Evolutionary conservation across 2,329 filamentous ascomycete species (phyloP), one percentile per base, ranked within the genome.

Genomic region (Colletotrichum trifolii): DNA sequence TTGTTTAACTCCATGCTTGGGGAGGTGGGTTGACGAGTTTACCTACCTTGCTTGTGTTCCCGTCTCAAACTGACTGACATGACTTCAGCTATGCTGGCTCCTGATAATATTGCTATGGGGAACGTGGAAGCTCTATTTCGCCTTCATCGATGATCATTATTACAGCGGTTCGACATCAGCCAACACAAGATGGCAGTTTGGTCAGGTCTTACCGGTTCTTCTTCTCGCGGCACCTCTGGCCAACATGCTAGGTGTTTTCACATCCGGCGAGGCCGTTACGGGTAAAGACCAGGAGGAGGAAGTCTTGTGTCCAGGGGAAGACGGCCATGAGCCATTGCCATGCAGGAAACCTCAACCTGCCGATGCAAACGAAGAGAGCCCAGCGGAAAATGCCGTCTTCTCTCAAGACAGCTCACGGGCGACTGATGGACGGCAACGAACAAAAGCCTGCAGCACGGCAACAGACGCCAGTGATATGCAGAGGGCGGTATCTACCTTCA

Each of bases 1-100:
- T 9, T 58, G 12, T 43, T 50, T 8, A 43, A 58, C 33, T 58
- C 55, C 2, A 33, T 58, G 46, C 13, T 58, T 3, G 38, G 25
- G 43, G 46, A 50, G 25, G 55, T 58, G 33, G 33, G 11, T 13
- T 45, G 6, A 6, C n/a, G 2, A 11, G 6, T 10, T 43, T 3
- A n/a, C 42, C n/a, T 17, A 15, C n/a, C 6, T 5, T n/a, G 9
- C n/a, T 46, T 15, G 1, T 1, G 7, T n/a, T 8, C 9, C n/a
- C 43, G n/a, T 17, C 17, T 17, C 17, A 17, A 17, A 17, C 17
- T 17, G 17, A 17, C 43, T 46, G 6, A 46, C n/a, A 25, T 17
- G 17, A 46, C 13, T 1, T 5, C 17, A 42, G 38, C 11, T 54
- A 5, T 43, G 33, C 13, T 54, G 50, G 50, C 50, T 54, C 6